Evolutionary conservation across 1,284 basidiomycete species (phyloP).

Genomic region (Crocinoboletus sp.): DNA sequence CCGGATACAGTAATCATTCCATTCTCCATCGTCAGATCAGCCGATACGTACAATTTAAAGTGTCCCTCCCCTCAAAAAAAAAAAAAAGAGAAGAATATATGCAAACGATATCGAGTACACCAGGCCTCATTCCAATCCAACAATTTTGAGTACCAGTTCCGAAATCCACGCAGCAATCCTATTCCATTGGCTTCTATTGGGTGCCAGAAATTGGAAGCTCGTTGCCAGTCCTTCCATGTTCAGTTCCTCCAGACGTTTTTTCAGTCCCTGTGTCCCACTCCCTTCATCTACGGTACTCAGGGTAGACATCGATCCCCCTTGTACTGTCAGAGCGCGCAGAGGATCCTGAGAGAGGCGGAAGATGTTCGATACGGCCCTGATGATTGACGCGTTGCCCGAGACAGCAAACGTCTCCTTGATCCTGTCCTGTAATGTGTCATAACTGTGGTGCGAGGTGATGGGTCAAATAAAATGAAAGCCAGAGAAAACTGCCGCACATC

Average conservation of each 20-base stretch:
- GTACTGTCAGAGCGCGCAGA: constrained; percentile 36
- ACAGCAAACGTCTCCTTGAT: constrained; percentile 74
- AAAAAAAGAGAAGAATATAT: no score
- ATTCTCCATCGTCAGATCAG: not conserved
- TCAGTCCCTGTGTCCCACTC: constrained; percentile 24
- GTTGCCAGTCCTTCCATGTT: constrained; percentile 67
- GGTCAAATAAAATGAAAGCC: constrained; percentile 7
- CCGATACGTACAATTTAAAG: no score
- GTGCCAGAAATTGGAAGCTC: constrained; percentile 62
- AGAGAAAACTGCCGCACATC: constrained; percentile 48
- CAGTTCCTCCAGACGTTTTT: constrained; percentile 52
- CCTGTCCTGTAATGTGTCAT: constrained; percentile 74
- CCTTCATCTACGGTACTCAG: constrained; percentile 59
- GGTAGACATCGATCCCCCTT: constrained; percentile 57
- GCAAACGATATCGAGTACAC: constrained; percentile 20
- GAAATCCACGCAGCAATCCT: constrained; percentile 74
- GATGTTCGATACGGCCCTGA: constrained; percentile 68
- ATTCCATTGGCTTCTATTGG: constrained; percentile 52
- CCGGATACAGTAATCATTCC: constrained; percentile 11
- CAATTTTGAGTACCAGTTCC: constrained; percentile 54
- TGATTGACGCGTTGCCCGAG: constrained; percentile 68
- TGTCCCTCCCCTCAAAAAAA: no score
- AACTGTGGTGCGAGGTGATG: constrained; percentile 41
- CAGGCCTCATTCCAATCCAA: constrained; percentile 35
- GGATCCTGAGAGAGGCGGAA: constrained; percentile 66